Evolutionary conservation across 495 filamentous ascomycete species (phyloP).

Genomic region (Penicillium daleae): DNA sequence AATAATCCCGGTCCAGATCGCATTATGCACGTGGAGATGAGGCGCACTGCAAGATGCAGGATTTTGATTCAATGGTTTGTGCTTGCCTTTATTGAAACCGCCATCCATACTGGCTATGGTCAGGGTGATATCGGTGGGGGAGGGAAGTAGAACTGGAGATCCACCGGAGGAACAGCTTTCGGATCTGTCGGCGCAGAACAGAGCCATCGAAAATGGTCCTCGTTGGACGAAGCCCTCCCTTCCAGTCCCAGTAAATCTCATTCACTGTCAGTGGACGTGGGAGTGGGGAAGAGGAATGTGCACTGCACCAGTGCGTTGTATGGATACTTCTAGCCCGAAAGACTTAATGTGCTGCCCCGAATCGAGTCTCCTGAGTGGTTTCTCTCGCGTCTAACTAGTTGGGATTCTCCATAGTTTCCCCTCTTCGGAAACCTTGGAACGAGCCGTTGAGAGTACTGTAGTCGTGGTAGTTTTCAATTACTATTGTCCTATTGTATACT

Average conservation of each 20-base stretch:
- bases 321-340: background rate
- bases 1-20: slow-evolving; percentile 8
- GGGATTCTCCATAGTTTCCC: slow-evolving; percentile 1
- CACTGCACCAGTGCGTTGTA: background rate
- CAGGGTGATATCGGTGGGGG: slow-evolving; percentile 2
- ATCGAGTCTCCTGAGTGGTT: background rate
- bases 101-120: slow-evolving; percentile 9
- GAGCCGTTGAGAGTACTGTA: background rate
- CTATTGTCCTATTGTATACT: background rate
- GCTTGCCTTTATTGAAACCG: background rate
- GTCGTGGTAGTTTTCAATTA: background rate
- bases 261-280: no score
- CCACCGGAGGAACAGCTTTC: background rate
- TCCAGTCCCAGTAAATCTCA: no score
- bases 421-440: background rate
- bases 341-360: background rate
- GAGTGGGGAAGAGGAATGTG: slow-evolving; percentile 10
- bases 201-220: background rate
- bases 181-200: background rate
- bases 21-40: slow-evolving; percentile 12
- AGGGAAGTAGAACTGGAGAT: background rate
- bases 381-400: background rate
- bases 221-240: no score
- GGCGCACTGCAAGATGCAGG: background rate
- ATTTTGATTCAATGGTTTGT: background rate